These are phyloP conservation scores for Aspergillaceae sp. DNA, from an alignment of 2,329 filamentous ascomycete genomes.

Conservation along the genomic window DNA sequence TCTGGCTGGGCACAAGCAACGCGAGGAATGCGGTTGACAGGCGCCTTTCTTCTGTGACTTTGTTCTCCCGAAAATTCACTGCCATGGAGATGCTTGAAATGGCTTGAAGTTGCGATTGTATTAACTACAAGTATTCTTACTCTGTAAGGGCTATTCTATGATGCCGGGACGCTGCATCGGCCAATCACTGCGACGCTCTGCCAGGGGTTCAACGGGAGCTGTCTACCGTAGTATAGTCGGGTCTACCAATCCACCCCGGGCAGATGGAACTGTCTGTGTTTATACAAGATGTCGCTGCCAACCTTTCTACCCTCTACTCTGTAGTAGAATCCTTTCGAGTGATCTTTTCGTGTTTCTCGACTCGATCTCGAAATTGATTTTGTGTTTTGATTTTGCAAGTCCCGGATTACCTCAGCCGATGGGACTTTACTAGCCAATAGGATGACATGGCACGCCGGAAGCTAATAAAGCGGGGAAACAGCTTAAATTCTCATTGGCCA, in stretches of 20 bases:
- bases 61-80: too few species aligned
- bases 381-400: neutral
- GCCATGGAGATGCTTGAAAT: too few species aligned
- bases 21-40: neutral
- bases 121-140: too few species aligned
- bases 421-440: slow-evolving; percentile 8
- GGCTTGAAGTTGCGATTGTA: too few species aligned
- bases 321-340: neutral
- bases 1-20: neutral
- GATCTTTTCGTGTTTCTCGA: too few species aligned
- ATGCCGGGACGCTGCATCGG: too few species aligned
- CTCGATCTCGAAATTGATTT: too few species aligned
- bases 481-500: slow-evolving; percentile 4
- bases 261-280: neutral
- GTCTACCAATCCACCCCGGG: too few species aligned
- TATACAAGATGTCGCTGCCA: neutral
- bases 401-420: neutral
- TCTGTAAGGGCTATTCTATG: too few species aligned
- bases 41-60: neutral
- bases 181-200: too few species aligned
- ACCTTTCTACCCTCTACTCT: neutral
- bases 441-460: slow-evolving; percentile 4
- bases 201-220: neutral
- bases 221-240: too few species aligned
- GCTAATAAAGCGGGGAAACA: neutral